Evolutionary conservation across 768 basidiomycete genomes (phyloP).

Genomic region (Strobilomyces dryophilus): DNA sequence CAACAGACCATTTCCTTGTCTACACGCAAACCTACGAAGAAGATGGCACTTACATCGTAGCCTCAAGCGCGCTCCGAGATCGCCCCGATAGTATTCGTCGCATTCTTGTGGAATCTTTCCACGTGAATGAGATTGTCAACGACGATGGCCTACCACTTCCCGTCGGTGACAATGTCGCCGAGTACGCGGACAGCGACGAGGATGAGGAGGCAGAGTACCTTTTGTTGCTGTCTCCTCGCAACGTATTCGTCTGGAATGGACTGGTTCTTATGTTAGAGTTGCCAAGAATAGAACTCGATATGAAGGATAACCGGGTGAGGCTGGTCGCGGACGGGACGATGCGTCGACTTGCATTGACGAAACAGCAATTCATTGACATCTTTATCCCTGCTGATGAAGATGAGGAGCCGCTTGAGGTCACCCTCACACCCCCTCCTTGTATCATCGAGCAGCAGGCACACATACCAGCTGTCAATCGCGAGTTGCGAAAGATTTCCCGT

Average conservation of each 20-base stretch:
- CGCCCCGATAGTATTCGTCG: conserved; percentile 72
- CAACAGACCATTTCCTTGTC: conserved; percentile 89
- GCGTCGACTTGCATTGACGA: conserved; percentile 68
- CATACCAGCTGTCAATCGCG: conserved; percentile 82
- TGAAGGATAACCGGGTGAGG: conserved; percentile 86
- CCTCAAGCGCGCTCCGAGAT: conserved; percentile 69
- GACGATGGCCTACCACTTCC: conserved; percentile 47
- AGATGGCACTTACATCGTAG: conserved; percentile 90
- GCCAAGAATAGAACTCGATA: conserved; percentile 72
- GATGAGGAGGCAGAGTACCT: conserved; percentile 70
- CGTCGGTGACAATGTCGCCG: conserved; percentile 33
- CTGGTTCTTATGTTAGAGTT: conserved; percentile 75
- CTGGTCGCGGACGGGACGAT: conserved; percentile 89
- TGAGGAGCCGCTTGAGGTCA: conserved; percentile 44
- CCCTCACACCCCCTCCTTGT: conserved; percentile 43
- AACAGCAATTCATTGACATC: conserved; percentile 67
- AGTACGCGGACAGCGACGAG: conserved; percentile 45
- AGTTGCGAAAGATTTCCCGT: conserved; percentile 86
- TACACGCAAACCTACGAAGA: conserved; percentile 85
- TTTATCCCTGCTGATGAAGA: conserved; percentile 64
- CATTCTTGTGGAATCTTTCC: conserved; percentile 83
- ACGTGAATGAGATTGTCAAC: conserved; percentile 56
- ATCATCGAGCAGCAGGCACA: conserved; percentile 85
- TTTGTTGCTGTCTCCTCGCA: conserved; percentile 79
- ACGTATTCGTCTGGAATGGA: conserved; percentile 90